Conservation (phyloP, 2,329 filamentous ascomycete genomes). For the Ceratocystis colombiana region DNA sequence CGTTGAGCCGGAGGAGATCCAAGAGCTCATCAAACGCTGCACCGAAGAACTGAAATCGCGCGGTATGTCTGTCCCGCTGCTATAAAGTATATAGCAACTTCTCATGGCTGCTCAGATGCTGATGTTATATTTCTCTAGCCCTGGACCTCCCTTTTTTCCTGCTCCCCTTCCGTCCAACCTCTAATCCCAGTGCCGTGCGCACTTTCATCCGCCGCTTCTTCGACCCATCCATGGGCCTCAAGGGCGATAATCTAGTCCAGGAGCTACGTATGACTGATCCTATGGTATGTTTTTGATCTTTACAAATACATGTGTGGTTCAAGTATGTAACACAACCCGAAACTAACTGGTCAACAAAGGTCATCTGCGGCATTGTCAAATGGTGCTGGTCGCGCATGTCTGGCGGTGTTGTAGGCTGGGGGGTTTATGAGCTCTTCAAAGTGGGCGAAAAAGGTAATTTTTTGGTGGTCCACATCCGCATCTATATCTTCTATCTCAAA, state of each 20-base stretch:
- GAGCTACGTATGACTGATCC: constrained; percentile 89
- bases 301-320: background rate
- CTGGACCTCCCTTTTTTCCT: constrained; percentile 88
- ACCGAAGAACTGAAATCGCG: constrained; percentile 85
- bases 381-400: constrained; percentile 96
- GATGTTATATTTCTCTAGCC: constrained; percentile 41
- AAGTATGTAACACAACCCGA: background rate
- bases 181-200: constrained; percentile 82
- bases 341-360: constrained; percentile 41
- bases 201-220: constrained; percentile 93
- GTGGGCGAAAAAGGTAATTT: constrained; percentile 76
- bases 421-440: constrained; percentile 91
- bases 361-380: constrained; percentile 86
- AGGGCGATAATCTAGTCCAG: constrained; percentile 63
- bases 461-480: background rate
- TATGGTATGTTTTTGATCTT: constrained; percentile 51
- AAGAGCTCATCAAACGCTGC: constrained; percentile 74
- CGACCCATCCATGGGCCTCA: constrained; percentile 53
- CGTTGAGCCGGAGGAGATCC: constrained; percentile 81
- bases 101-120: background rate
- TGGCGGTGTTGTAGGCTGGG: constrained; percentile 90
- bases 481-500: background rate
- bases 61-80: constrained; percentile 51
- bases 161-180: constrained; percentile 85
- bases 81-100: background rate